A percentile compares a stretch with the other conserved stretches of the same genome.
phyloP scores from a whole-genome alignment of 768 basidiomycete genomes.

The Russula compacta region DNA sequence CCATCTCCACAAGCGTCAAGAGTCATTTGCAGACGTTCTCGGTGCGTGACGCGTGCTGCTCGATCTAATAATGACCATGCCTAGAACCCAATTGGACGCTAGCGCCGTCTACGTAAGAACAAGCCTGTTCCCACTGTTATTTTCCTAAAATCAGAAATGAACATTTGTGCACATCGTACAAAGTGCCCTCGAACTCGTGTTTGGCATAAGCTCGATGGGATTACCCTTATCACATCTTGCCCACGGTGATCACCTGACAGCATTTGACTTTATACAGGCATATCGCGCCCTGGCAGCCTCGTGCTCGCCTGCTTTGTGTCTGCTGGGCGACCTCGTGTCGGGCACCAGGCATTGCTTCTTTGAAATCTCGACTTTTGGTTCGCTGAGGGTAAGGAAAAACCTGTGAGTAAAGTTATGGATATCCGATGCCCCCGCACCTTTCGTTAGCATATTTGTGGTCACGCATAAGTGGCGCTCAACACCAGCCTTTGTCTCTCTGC shows the following conservation, averaged over 20 bases:
- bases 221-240: not conserved
- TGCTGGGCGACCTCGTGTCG: slow-evolving; percentile 9
- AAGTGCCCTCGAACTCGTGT: not conserved
- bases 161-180: not conserved
- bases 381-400: not conserved
- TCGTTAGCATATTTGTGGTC: not conserved
- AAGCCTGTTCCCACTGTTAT: not conserved
- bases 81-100: slow-evolving; percentile 9
- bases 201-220: not conserved
- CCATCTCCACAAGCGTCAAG: not conserved
- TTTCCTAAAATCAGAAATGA: not conserved
- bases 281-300: not conserved
- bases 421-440: slow-evolving; percentile 1
- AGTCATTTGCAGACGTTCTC: slow-evolving; percentile 7
- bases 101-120: slow-evolving; percentile 10
- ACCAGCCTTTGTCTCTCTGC: not conserved
- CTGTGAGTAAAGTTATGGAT: not conserved
- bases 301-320: slow-evolving; percentile 4
- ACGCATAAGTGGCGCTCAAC: not conserved
- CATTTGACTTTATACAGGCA: slow-evolving; percentile 12
- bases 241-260: slow-evolving; percentile 7
- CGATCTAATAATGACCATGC: slow-evolving; percentile 5
- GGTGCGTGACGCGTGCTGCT: slow-evolving; percentile 8
- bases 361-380: not conserved
- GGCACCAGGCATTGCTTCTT: slow-evolving; percentile 1